Percentiles rank a stretch among this genome's conserved stretches.
Evolutionary conservation across 2,329 filamentous ascomycete species (phyloP).

Genomic region (Fusarium subglutinans): DNA sequence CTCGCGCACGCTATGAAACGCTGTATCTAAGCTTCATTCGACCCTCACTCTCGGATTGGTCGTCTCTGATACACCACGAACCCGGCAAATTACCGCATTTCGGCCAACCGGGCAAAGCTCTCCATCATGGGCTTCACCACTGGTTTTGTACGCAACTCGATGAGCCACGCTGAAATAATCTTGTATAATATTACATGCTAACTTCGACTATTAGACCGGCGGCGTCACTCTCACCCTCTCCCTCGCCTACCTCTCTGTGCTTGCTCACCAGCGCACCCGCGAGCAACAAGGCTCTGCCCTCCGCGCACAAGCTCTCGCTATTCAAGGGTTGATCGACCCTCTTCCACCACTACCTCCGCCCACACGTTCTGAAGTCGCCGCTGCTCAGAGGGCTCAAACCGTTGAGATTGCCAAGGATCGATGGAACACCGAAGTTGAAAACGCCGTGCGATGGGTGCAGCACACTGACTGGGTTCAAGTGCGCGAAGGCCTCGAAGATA

Average conservation of each 20-base stretch:
- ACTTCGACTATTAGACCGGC: constrained; percentile 64
- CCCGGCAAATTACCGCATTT: constrained; percentile 45
- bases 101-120: constrained; percentile 39
- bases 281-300: constrained; percentile 65
- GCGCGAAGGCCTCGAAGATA: constrained; percentile 65
- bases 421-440: constrained; percentile 80
- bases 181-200: neutral
- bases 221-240: constrained; percentile 80
- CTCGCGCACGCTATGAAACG: constrained; percentile 48
- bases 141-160: constrained; percentile 71
- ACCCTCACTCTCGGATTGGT: constrained; percentile 31
- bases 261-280: constrained; percentile 75
- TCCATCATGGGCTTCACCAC: constrained; percentile 75
- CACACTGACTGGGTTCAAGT: constrained; percentile 71
- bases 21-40: constrained; percentile 37
- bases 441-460: constrained; percentile 72
- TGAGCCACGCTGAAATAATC: neutral
- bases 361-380: constrained; percentile 60
- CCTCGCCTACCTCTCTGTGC: constrained; percentile 75
- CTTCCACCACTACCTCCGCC: constrained; percentile 58
- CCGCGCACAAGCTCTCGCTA: constrained; percentile 64
- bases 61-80: constrained; percentile 24
- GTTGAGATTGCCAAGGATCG: constrained; percentile 76
- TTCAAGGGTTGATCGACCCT: constrained; percentile 63
- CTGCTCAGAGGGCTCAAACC: constrained; percentile 63